Percentiles rank a stretch among this genome's conserved stretches.
Evolutionary conservation across 2,329 filamentous ascomycete species (phyloP).

Genomic region (Scedosporium dehoogii): DNA sequence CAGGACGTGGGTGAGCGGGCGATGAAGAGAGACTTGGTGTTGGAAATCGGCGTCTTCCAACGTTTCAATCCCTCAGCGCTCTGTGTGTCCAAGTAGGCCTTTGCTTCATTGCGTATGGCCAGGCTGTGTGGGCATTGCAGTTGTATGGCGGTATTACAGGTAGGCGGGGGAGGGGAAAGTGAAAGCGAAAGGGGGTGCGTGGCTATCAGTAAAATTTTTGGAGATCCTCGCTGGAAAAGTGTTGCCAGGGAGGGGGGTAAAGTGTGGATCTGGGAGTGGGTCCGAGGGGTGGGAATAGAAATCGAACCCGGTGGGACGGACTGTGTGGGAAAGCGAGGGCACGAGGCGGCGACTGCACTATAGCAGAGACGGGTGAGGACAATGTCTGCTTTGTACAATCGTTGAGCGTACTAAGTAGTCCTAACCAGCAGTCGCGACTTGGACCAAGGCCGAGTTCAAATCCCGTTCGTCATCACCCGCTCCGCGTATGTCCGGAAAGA

Average conservation of each 20-base stretch:
- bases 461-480: background rate
- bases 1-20: background rate
- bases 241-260: background rate
- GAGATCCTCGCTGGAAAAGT: background rate
- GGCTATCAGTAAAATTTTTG: background rate
- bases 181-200: background rate
- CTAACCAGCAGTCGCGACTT: background rate
- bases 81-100: background rate
- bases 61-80: background rate
- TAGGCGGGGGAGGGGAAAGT: background rate
- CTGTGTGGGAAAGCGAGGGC: slow-evolving; percentile 2
- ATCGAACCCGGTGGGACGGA: background rate
- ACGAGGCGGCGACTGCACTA: background rate
- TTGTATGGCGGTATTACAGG: background rate
- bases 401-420: background rate
- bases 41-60: background rate
- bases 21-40: background rate
- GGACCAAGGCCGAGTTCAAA: background rate
- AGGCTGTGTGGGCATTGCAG: background rate
- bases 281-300: background rate
- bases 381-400: background rate
- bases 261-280: background rate
- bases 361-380: background rate
- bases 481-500: background rate
- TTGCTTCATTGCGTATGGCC: background rate